Conservation (phyloP, 2,329 filamentous ascomycete genomes). For the Aureobasidium uvarum region DNA sequence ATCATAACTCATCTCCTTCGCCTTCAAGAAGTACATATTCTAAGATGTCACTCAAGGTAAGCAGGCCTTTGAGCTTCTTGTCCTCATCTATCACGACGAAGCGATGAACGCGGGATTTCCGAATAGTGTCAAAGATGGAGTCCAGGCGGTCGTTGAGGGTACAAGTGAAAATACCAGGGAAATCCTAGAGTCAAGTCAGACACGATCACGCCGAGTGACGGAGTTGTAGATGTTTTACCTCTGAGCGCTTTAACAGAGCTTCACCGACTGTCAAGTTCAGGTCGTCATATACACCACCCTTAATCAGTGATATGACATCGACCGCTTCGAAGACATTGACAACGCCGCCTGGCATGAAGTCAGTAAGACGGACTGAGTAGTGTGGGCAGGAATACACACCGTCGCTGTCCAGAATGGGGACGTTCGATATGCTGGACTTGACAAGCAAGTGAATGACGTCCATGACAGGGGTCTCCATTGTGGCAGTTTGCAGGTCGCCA, state of each 20-base stretch:
- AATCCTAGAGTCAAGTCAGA: constrained; percentile 60
- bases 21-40: constrained; percentile 88
- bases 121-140: constrained; percentile 94
- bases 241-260: constrained; percentile 78
- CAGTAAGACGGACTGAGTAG: constrained; percentile 6
- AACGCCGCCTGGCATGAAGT: constrained; percentile 55
- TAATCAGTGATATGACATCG: constrained; percentile 94
- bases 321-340: constrained; percentile 98
- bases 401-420: constrained; percentile 84
- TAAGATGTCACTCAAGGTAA: constrained; percentile 93
- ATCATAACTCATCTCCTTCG: constrained; percentile 28
- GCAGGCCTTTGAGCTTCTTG: constrained; percentile 78
- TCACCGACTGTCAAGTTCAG: constrained; percentile 83
- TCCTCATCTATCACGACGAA: constrained; percentile 91
- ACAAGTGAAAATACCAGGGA: constrained; percentile 96
- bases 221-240: constrained; percentile 51
- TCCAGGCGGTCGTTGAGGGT: constrained; percentile 86
- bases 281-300: constrained; percentile 89
- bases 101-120: constrained; percentile 89
- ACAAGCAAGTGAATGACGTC: constrained; percentile 95
- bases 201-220: no score
- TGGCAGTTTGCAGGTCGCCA: constrained; percentile 72
- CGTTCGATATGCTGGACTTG: constrained; percentile 86
- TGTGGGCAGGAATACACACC: constrained; percentile 40
- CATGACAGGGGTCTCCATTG: constrained; percentile 87